phyloP scores from a whole-genome alignment of 495 filamentous ascomycete species.

The Pyrenula massariospora region DNA sequence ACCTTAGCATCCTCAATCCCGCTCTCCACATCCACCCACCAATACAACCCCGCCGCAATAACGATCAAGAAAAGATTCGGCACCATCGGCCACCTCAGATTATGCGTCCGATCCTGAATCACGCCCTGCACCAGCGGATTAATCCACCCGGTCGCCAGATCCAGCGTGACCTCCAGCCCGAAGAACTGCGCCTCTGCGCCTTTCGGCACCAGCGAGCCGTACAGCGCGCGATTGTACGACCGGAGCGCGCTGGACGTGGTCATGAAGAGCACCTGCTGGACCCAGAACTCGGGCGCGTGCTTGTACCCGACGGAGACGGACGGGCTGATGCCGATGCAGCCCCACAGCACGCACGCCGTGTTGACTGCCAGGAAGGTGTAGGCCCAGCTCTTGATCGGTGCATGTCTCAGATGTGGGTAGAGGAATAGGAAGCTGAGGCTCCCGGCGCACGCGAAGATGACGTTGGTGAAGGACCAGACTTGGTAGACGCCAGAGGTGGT shows the following conservation, averaged over 20 bases:
- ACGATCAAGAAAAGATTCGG: slow-evolving; percentile 13
- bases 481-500: slow-evolving; percentile 7
- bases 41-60: slow-evolving; percentile 6
- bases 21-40: slow-evolving; percentile 12
- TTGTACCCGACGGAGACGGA: slow-evolving; percentile 11
- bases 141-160: slow-evolving; percentile 14
- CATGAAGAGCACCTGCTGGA: slow-evolving; percentile 11
- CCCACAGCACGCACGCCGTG: slow-evolving; percentile 10
- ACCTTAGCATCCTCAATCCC: slow-evolving; percentile 13
- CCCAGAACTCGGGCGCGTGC: slow-evolving; percentile 13
- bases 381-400: slow-evolving; percentile 9
- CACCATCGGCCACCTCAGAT: slow-evolving; percentile 13
- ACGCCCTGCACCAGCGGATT: slow-evolving; percentile 12
- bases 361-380: slow-evolving; percentile 10
- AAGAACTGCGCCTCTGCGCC: slow-evolving; percentile 14
- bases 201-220: slow-evolving; percentile 10
- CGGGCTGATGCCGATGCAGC: slow-evolving; percentile 11
- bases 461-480: slow-evolving; percentile 11
- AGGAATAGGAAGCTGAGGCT: slow-evolving; percentile 10
- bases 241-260: slow-evolving; percentile 9
- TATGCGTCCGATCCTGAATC: slow-evolving; percentile 13
- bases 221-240: slow-evolving; percentile 12
- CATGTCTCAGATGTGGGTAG: slow-evolving; percentile 2
- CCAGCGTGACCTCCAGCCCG: slow-evolving; percentile 12
- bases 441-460: slow-evolving; percentile 9